Base-by-base conservation (phyloP, 108 stramenopile genomes). In the Conticribra weissflogii region DNA sequence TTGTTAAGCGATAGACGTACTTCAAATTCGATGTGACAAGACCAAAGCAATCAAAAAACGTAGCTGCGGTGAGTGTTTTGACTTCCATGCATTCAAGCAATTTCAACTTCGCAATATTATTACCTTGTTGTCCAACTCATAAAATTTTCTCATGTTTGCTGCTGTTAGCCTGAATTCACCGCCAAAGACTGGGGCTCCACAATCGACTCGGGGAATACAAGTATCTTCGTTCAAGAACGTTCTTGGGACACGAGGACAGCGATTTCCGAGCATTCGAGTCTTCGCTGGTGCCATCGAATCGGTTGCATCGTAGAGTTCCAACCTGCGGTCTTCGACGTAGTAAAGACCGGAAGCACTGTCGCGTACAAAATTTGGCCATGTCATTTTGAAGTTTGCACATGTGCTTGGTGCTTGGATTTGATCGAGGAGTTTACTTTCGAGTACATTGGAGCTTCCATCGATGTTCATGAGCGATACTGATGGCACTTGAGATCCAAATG, bases 221-320 rank as follows among this genome's bases (percentile, higher is more conserved):
- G 64, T 63, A 46, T 70, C 68, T 48, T 70, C 68, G 49, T 76
- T 76, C 30, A 76, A 41, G 49, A 76, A 76, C 2, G 59, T 76
- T 14, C 58, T 53, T 18, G 51, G 53, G 1, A 49, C 21, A 36
- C 31, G 54, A 9, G 75, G 75, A 45, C 75, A 76, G 31, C 41
- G 31, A 19, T 62, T 62, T 0, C 45, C 60, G 3, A 68, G 60
- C 30, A 68, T 19, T 31, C 74, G 59, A n/a, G 54, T 68, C 36
- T 54, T 54, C 29, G 22, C 25, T 5, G 68, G 45, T 15, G 22
- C 51, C 2, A 27, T 16, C n/a, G 49, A 48, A 21, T 68, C 58
- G 30, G 60, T 68, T 28, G 59, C 60, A 2, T 68, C 66, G 27
- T 49, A 36, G 7, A 75, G 3, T 23, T 68, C 22, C 7, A 68